Conservation (phyloP, 805 yeast genomes). For the Myxozyma monticola region DNA sequence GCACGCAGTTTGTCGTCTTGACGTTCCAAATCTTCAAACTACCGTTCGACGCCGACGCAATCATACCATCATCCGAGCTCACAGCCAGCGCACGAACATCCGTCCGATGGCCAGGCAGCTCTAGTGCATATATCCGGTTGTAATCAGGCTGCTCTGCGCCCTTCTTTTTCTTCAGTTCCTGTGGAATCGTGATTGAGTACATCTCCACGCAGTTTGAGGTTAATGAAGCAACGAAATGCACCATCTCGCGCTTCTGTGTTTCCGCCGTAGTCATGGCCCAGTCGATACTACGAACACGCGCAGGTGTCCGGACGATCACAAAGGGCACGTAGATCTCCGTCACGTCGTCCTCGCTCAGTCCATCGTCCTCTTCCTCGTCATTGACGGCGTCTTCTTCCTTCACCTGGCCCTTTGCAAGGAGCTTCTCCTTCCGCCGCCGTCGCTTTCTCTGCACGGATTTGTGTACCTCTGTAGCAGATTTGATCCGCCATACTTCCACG, state of each 20-base stretch:
- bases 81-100: constrained; percentile 84
- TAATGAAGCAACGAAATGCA: constrained; percentile 65
- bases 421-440: constrained; percentile 74
- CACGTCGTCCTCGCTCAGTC: constrained; percentile 47
- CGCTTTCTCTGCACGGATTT: constrained; percentile 77
- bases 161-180: constrained; percentile 42
- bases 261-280: constrained; percentile 52
- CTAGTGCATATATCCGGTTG: constrained; percentile 55
- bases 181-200: constrained; percentile 57
- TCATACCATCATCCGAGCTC: constrained; percentile 73
- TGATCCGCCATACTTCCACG: constrained; percentile 69
- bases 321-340: constrained; percentile 63
- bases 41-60: constrained; percentile 91
- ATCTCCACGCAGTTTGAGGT: constrained; percentile 75
- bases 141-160: constrained; percentile 42
- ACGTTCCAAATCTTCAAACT: constrained; percentile 86
- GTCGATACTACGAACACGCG: constrained; percentile 64
- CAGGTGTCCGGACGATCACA: constrained; percentile 61
- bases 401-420: constrained; percentile 38
- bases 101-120: constrained; percentile 81
- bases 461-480: constrained; percentile 72
- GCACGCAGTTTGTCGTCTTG: constrained; percentile 66
- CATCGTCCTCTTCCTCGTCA: constrained; percentile 57
- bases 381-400: constrained; percentile 1
- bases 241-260: constrained; percentile 41